Evolutionary conservation across 2,329 filamentous ascomycete species (phyloP).

Genomic region (Elsinoe batatas): DNA sequence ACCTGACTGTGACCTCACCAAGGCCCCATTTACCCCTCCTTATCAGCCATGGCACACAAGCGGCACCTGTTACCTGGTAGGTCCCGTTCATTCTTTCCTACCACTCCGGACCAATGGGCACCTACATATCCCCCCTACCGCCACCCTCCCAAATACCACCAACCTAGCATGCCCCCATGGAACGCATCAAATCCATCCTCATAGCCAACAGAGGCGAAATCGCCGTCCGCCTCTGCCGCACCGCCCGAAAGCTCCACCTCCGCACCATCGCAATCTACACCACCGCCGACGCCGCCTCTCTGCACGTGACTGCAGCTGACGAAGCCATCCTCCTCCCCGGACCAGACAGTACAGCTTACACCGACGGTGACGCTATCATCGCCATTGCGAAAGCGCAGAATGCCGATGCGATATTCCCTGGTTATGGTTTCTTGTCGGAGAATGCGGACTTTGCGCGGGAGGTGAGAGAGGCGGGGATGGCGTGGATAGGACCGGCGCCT

Average conservation of each 20-base stretch:
- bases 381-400: slow-evolving; percentile 40
- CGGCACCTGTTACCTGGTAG: slow-evolving; percentile 2
- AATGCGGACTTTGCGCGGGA: slow-evolving; percentile 51
- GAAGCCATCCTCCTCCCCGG: slow-evolving; percentile 43
- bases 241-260: slow-evolving; percentile 41
- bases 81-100: not conserved
- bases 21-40: slow-evolving; percentile 7
- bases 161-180: slow-evolving; percentile 24
- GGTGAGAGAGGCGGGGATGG: slow-evolving; percentile 45
- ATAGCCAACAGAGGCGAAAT: slow-evolving; percentile 45
- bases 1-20: not conserved
- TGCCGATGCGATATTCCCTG: slow-evolving; percentile 53
- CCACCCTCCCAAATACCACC: not conserved
- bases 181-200: slow-evolving; percentile 42
- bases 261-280: slow-evolving; percentile 50
- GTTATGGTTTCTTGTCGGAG: slow-evolving; percentile 58
- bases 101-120: not conserved
- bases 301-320: slow-evolving; percentile 46
- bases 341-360: slow-evolving; percentile 40
- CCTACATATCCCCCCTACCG: not conserved
- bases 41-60: not conserved
- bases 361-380: slow-evolving; percentile 40
- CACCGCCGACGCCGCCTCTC: slow-evolving; percentile 44
- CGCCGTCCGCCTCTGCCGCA: slow-evolving; percentile 39
- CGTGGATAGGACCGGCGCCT: slow-evolving; percentile 50